A percentile compares a stretch with the other conserved stretches of the same genome.
These are phyloP conservation scores for Akanthomyces muscarius DNA, from an alignment of 2,329 filamentous ascomycete genomes.

Conservation along the genomic window DNA sequence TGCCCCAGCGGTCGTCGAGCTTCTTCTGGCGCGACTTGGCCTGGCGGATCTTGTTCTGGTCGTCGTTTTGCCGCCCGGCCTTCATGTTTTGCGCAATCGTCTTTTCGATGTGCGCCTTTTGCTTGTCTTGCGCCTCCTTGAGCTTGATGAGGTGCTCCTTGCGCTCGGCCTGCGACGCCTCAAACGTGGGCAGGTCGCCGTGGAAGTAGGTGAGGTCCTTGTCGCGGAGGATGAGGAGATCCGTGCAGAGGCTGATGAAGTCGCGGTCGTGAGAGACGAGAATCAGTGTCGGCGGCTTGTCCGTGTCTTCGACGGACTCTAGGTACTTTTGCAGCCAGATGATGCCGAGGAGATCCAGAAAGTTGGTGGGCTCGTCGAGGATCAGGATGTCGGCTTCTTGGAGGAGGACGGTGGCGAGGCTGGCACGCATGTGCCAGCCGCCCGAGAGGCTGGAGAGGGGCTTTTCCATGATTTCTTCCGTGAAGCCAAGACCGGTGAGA, in stretches of 20 bases:
- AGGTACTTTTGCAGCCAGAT: constrained; percentile 80
- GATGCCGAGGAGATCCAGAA: constrained; percentile 76
- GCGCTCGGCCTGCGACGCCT: constrained; percentile 63
- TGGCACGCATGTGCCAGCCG: constrained; percentile 69
- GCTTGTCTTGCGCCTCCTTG: constrained; percentile 77
- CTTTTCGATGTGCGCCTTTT: constrained; percentile 75
- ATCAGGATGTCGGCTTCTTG: constrained; percentile 74
- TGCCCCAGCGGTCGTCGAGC: constrained; percentile 73
- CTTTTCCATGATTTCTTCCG: constrained; percentile 55
- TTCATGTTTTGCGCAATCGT: constrained; percentile 72
- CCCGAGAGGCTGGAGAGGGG: constrained; percentile 67
- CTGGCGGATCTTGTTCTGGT: constrained; percentile 82
- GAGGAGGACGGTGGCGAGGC: constrained; percentile 62
- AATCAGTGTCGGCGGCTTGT: constrained; percentile 61
- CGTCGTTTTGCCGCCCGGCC: constrained; percentile 70
- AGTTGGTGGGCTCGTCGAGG: constrained; percentile 85
- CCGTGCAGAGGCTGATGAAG: constrained; percentile 72
- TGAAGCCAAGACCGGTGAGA: constrained; percentile 68
- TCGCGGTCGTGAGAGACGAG: constrained; percentile 82
- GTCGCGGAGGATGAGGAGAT: constrained; percentile 72
- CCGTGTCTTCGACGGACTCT: constrained; percentile 47
- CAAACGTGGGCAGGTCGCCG: constrained; percentile 69
- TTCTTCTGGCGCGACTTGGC: constrained; percentile 82
- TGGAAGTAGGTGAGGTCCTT: constrained; percentile 69
- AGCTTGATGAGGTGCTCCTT: constrained; percentile 66